These are phyloP conservation scores for Suillus decipiens DNA, from an alignment of 768 basidiomycete genomes.

Conservation along the genomic window DNA sequence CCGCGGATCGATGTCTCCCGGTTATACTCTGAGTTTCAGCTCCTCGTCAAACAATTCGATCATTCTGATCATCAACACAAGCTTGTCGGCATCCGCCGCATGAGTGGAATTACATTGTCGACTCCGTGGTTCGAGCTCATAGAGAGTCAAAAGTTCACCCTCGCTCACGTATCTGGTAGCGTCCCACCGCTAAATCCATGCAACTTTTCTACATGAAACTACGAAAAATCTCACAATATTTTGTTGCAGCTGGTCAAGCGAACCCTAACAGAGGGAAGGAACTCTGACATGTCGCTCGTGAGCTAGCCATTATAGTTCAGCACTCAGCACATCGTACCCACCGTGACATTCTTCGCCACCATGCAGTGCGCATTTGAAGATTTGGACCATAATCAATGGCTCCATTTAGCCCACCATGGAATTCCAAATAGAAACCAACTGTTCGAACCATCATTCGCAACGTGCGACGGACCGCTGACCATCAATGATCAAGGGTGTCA, in stretches of 20 bases:
- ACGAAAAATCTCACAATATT: no score
- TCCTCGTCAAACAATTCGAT: neutral
- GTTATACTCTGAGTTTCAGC: neutral
- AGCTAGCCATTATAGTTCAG: neutral
- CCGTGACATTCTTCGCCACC: neutral
- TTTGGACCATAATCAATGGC: neutral
- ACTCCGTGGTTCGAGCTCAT: neutral
- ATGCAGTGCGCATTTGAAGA: neutral
- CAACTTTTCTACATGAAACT: neutral
- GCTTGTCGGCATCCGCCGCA: neutral
- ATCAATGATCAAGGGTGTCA: neutral
- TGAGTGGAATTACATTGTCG: neutral
- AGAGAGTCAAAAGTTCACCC: neutral
- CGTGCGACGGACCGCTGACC: neutral
- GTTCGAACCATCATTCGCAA: neutral
- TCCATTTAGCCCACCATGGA: neutral
- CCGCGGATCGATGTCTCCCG: neutral
- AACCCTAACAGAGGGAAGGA: neutral
- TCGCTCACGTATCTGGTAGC: neutral
- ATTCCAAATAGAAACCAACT: neutral
- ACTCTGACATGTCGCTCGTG: neutral
- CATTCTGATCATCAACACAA: neutral
- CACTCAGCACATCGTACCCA: neutral
- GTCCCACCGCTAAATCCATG: neutral
- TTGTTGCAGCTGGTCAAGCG: neutral